phyloP scores from a whole-genome alignment of 2,329 filamentous ascomycete species.

The Dothidotthia symphoricarpi region DNA sequence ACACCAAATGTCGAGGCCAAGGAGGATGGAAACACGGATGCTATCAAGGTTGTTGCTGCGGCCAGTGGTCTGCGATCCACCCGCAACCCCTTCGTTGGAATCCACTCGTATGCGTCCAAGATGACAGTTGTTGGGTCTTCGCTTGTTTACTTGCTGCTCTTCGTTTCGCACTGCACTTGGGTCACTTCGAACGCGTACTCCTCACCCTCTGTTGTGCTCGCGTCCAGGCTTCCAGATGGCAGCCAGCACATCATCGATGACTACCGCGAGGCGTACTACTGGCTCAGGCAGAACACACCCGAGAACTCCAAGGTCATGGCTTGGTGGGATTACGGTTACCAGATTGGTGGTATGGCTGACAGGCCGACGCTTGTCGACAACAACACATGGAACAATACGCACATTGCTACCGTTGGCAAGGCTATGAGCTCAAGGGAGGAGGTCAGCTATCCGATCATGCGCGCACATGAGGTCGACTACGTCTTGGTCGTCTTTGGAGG shows the following conservation, averaged over 20 bases:
- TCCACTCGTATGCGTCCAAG: constrained; percentile 81
- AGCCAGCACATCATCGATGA: constrained; percentile 99
- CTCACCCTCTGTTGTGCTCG: constrained; percentile 93
- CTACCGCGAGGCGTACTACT: constrained; percentile 98
- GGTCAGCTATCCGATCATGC: constrained; percentile 97
- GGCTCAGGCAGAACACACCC: constrained; percentile 95
- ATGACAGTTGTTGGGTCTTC: constrained; percentile 69
- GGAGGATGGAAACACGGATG: constrained; percentile 38
- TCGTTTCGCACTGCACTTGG: constrained; percentile 98
- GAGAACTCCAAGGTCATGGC: constrained; percentile 98
- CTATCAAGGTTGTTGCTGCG: constrained; percentile 48
- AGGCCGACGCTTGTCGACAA: constrained; percentile 96
- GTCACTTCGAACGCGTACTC: constrained; percentile 99
- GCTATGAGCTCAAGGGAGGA: constrained; percentile 98
- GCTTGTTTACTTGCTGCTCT: constrained; percentile 80
- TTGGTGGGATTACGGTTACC: constrained; percentile 99
- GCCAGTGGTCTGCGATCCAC: constrained; percentile 65
- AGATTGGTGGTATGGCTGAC: constrained; percentile 99
- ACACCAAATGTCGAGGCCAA: constrained; percentile 58
- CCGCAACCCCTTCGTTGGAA: constrained; percentile 72
- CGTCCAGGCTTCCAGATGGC: constrained; percentile 87
- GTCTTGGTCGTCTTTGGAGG: constrained; percentile 97
- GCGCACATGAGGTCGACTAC: constrained; percentile 97
- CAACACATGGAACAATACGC: constrained; percentile 99
- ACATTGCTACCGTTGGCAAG: constrained; percentile 98